These are phyloP conservation scores for Debaryomyces coudertii DNA, from an alignment of 1,139 yeast genomes.

Conservation along the genomic window DNA sequence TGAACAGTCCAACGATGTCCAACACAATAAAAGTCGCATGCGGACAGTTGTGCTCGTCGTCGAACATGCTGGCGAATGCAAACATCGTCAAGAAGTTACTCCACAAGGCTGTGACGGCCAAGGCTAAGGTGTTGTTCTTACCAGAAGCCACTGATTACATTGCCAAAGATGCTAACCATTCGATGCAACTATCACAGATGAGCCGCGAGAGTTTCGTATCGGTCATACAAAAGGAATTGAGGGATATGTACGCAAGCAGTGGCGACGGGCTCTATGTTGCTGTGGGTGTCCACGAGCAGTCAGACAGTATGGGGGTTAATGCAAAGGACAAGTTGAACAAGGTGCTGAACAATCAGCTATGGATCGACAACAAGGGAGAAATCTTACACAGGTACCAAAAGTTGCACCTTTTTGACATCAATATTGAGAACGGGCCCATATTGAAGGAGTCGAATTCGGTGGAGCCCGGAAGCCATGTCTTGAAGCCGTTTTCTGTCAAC, in stretches of 20 bases:
- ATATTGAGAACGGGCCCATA: constrained; percentile 73
- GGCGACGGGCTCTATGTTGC: constrained; percentile 35
- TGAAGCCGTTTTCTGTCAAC: constrained; percentile 52
- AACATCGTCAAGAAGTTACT: constrained; percentile 59
- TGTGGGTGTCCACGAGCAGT: constrained; percentile 85
- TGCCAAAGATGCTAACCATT: constrained; percentile 68
- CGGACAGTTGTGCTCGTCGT: constrained; percentile 83
- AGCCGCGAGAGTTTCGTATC: constrained; percentile 55
- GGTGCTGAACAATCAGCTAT: constrained; percentile 72
- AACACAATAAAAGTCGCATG: constrained; percentile 58
- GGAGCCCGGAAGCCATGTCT: constrained; percentile 67
- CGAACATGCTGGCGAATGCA: constrained; percentile 63
- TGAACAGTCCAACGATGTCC: constrained; percentile 5
- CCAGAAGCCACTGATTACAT: constrained; percentile 95
- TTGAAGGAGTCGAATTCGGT: constrained; percentile 78
- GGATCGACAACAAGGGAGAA: constrained; percentile 67
- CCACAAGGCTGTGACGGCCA: constrained; percentile 57
- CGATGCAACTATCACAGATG: constrained; percentile 57
- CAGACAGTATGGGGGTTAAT: constrained; percentile 18
- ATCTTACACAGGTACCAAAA: constrained; percentile 75
- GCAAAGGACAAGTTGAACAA: constrained; percentile 27
- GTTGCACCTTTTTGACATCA: constrained; percentile 87
- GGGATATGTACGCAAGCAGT: constrained; percentile 17
- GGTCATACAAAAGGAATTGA: constrained; percentile 53
- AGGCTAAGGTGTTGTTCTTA: constrained; percentile 71